Evolutionary conservation across 768 basidiomycete genomes (phyloP).

Genomic region (Russula dissimulans): DNA sequence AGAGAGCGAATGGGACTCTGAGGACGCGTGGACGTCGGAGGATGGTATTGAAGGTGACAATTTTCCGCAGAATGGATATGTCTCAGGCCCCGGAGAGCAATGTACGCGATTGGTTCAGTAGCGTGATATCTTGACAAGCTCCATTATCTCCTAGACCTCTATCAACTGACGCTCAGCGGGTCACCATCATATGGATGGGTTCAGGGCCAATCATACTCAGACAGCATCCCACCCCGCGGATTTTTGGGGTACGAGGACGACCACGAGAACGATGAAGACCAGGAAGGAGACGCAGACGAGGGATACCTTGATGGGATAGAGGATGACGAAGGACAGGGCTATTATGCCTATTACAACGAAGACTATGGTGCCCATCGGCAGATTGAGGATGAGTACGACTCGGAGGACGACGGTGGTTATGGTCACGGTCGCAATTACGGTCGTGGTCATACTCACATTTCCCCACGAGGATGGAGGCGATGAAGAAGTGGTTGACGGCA

Average conservation of each 20-base stretch:
- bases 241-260: background rate
- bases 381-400: no score
- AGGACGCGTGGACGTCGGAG: conserved; percentile 13
- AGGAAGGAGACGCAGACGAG: no score
- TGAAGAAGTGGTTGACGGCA: no score
- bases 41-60: background rate
- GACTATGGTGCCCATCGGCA: no score
- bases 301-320: no score
- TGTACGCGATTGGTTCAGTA: background rate
- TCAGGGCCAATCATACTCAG: background rate
- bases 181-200: background rate
- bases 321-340: no score
- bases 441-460: no score
- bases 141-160: background rate
- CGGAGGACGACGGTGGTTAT: no score
- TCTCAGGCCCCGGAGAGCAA: background rate
- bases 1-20: conserved; percentile 8
- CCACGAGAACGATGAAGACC: background rate
- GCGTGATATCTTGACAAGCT: background rate
- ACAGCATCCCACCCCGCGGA: background rate
- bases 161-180: background rate
- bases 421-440: no score
- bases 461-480: no score
- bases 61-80: background rate
- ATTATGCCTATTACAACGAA: no score